A percentile compares a stretch with the other conserved stretches of the same genome.
Conservation (phyloP, 169 alveolate species). For the Cardiosporidium cionae region DNA sequence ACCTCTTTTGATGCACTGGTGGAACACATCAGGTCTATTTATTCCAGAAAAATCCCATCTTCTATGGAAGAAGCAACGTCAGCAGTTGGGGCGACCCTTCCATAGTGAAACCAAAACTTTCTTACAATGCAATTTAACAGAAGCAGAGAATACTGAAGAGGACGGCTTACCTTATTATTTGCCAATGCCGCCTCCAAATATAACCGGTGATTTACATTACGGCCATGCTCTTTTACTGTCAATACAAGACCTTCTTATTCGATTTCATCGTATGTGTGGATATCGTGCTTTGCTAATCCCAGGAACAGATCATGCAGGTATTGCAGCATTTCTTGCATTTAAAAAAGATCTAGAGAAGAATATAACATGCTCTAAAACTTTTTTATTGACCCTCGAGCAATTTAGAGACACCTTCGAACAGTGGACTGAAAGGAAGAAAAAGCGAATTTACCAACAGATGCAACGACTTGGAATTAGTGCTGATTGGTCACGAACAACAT, state of each 20-base stretch:
- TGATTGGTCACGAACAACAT: slow-evolving; percentile 90
- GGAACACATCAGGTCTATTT: too few species aligned
- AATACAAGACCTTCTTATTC: slow-evolving; percentile 40
- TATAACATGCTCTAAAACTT: not conserved
- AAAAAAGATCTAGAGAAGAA: slow-evolving; percentile 49
- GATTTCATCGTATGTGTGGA: slow-evolving; percentile 53
- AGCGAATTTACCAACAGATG: slow-evolving; percentile 73
- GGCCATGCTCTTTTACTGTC: slow-evolving; percentile 97
- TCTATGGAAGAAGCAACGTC: too few species aligned
- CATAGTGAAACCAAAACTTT: too few species aligned
- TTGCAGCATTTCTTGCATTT: slow-evolving; percentile 86
- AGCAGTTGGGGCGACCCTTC: too few species aligned
- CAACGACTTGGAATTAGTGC: slow-evolving; percentile 76
- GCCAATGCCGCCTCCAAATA: slow-evolving; percentile 98
- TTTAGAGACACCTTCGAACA: slow-evolving; percentile 86
- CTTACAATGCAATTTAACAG: too few species aligned
- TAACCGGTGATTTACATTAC: slow-evolving; percentile 94
- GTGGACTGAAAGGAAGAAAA: slow-evolving; percentile 94
- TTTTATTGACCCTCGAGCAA: slow-evolving; percentile 53
- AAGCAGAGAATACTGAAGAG: slow-evolving; percentile 52
- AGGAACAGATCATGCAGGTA: slow-evolving; percentile 80
- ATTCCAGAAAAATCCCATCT: too few species aligned
- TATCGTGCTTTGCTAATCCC: slow-evolving; percentile 91
- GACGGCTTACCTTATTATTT: slow-evolving; percentile 69
- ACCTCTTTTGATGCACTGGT: too few species aligned